Evolutionary conservation across 2,329 filamentous ascomycete genomes (phyloP), one percentile per base, ranked within the genome.

Genomic region (Aspergillus arachidicola): DNA sequence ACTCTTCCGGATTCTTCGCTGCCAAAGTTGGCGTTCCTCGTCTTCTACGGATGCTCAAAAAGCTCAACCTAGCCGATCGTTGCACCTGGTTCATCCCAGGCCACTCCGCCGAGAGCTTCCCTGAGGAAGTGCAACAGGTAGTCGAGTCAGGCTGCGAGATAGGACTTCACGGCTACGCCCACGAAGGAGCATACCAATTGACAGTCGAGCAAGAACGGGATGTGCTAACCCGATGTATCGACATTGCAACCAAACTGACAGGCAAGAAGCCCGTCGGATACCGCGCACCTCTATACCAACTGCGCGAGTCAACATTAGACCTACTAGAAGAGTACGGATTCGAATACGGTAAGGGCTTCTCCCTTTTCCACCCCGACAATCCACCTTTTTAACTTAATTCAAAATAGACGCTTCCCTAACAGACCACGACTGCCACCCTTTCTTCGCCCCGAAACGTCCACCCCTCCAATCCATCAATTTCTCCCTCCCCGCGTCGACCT

Each of bases 161-260:
- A 53, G 85, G 79, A 10, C 66, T 77, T 6, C 77, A 75, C 51
- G 90, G 88, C 6, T 92, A 92, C 75, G 87, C 85, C 0, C 89
- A 92, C 69, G 89, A 92, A 72, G 91, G 91, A 66, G 89, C 90
- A 0, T 83, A 82, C 12, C 85, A 89, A 57, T 90, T 92, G 86
- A 90, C 84, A 0, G 73, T 89, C 1, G 88, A 91, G 69, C 91
- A 93, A 77, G 90, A 93, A 74, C 84, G 84, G 7, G 89, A 91
- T 63, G 87, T 93, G 4, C 83, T 94, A 6, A 88, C 91, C 70
- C 91, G 91, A 76, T 92, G 89, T 21, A 92, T 89, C 73, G 84
- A 85, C 26, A 83, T 93, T 76, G 83, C 93, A 38, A 91, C 87
- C 0, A 86, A 89, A 0, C 90, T 94, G 70, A 86, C 85, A 46